Base-by-base conservation (phyloP, 1,284 basidiomycete genomes). In the Cutaneotrichosporon mucoides region DNA sequence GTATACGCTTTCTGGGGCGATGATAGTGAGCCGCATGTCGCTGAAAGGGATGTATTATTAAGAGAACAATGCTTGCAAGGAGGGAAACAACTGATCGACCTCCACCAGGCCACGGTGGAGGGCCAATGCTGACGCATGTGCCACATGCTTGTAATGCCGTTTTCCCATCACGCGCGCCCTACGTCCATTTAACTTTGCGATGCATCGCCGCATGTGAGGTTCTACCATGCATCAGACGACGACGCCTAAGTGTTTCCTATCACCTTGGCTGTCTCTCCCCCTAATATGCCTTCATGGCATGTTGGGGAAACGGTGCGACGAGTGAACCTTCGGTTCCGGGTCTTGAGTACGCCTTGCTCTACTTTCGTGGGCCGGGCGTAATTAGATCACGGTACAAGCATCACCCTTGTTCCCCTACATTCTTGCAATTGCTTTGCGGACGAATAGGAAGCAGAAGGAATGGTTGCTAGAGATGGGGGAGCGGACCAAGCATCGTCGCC, bases 1-100 rank as follows among this genome's bases (percentile, higher is more conserved):
- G 73, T 86, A 92, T 0, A 85, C 82, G 63, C 86, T 82, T 4
- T 91, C 92, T n/a, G 85, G 75, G 57, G 92, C 89, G 37, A 76
- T 73, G 56, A 96, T 89, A 0, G 90, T 92, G 63, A 96, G 80
- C 68, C 85, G 82, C 90, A 95, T 94, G 62, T 15, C 77, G 58
- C 42, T 15, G 33, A 24, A 40, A 48, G 42, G 38, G 24, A 24
- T 24, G 24, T 24, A 24, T 24, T 24, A 24, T 24, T 24, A 24
- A 24, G 24, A 24, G 24, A 24, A 24, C 24, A 24, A 24, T 24
- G 24, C 24, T 24, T n/a, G 16, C n/a, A 24, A 24, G 35, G 16
- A 3, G 46, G 24, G 6, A 34, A 33, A 10, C 10, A 57, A 24
- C 37, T 54, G 52, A 59, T 56, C 52, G 16, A 54, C 60, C 56